A percentile compares a stretch with the other conserved stretches of the same genome.
These are phyloP conservation scores for Phylloporus sp. DNA, from an alignment of 768 basidiomycete species.

Conservation along the genomic window DNA sequence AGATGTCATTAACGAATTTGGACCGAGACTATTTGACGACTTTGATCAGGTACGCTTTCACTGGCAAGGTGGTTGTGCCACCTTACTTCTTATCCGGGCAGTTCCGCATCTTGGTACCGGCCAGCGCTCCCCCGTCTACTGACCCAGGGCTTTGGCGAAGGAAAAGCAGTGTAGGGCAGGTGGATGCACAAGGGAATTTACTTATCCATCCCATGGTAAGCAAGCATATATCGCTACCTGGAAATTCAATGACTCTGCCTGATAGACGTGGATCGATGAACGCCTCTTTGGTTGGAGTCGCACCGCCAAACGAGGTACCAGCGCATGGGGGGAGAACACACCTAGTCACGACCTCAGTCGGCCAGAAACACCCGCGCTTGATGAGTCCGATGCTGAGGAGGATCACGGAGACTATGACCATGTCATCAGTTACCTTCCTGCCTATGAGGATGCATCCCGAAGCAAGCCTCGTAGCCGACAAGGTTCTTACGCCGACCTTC, in stretches of 20 bases:
- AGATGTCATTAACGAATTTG: constrained; percentile 80
- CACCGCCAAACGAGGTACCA: constrained; percentile 73
- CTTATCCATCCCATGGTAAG: constrained; percentile 83
- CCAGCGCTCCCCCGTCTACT: constrained; percentile 76
- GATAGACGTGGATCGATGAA: constrained; percentile 84
- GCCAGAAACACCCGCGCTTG: constrained; percentile 68
- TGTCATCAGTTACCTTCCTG: constrained; percentile 62
- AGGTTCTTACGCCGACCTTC: constrained; percentile 78
- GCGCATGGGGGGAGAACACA: constrained; percentile 70
- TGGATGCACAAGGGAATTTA: constrained; percentile 81
- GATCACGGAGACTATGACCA: constrained; percentile 90
- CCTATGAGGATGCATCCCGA: constrained; percentile 41
- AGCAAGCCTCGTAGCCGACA: constrained; percentile 55
- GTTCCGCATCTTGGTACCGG: constrained; percentile 77
- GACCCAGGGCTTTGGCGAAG: constrained; percentile 72
- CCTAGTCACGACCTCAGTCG: constrained; percentile 56
- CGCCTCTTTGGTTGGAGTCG: constrained; percentile 89
- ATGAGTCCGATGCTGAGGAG: constrained; percentile 73
- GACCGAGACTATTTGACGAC: constrained; percentile 80
- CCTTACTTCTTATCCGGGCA: constrained; percentile 26
- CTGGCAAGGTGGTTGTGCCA: neutral
- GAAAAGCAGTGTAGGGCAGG: constrained; percentile 74
- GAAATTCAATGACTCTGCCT: neutral
- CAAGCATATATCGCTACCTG: constrained; percentile 16
- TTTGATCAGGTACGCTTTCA: constrained; percentile 63